Conservation (phyloP, 495 filamentous ascomycete genomes). For the Penicillium malachiteum region DNA sequence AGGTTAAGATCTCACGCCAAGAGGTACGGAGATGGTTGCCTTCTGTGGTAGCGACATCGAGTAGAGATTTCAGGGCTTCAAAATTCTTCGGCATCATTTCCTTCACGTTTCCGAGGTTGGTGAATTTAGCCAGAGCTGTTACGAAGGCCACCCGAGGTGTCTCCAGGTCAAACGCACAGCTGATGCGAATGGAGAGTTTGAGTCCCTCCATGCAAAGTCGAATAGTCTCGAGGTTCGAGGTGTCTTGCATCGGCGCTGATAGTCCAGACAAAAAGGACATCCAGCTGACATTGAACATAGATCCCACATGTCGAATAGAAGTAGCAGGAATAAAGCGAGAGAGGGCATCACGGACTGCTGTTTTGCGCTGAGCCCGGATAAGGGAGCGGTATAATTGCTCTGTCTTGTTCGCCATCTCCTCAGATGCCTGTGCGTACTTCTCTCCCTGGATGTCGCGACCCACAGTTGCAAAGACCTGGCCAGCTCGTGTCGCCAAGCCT, state of each 20-base stretch:
- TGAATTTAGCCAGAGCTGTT: slow-evolving; percentile 86
- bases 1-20: slow-evolving; percentile 94
- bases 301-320: slow-evolving; percentile 89
- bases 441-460: slow-evolving; percentile 91
- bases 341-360: slow-evolving; percentile 63
- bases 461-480: slow-evolving; percentile 84
- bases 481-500: slow-evolving; percentile 76
- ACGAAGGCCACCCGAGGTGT: slow-evolving; percentile 93
- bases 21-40: slow-evolving; percentile 85
- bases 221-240: slow-evolving; percentile 86
- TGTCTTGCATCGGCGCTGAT: slow-evolving; percentile 87
- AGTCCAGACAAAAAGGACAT: slow-evolving; percentile 97
- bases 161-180: slow-evolving; percentile 88
- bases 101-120: slow-evolving; percentile 89
- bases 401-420: slow-evolving; percentile 87
- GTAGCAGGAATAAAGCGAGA: slow-evolving; percentile 86
- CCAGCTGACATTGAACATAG: slow-evolving; percentile 99
- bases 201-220: slow-evolving; percentile 91
- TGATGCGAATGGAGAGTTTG: slow-evolving; percentile 86
- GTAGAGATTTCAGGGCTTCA: slow-evolving; percentile 83
- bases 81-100: slow-evolving; percentile 97
- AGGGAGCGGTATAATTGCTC: slow-evolving; percentile 90
- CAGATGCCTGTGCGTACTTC: slow-evolving; percentile 88
- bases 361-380: slow-evolving; percentile 79
- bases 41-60: slow-evolving; percentile 89